Evolutionary conservation across 2,329 filamentous ascomycete genomes (phyloP).

Genomic region (Diaporthe capsici): DNA sequence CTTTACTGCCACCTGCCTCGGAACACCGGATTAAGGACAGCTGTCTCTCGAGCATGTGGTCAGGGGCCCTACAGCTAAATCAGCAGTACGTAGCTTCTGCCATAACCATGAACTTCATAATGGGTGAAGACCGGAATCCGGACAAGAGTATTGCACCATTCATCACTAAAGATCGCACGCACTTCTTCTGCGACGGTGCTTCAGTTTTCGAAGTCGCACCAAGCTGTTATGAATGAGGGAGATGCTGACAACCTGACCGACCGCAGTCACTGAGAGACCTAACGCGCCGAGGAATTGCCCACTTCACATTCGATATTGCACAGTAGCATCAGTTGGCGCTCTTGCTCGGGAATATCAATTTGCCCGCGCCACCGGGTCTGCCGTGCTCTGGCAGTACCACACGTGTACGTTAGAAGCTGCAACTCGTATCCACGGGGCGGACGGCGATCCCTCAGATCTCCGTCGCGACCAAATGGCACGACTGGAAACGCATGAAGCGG

Average conservation of each 20-base stretch:
- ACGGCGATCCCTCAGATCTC: conserved; percentile 2
- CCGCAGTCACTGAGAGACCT: neutral
- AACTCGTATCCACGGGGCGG: neutral
- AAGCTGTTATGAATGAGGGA: neutral
- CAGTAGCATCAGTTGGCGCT: neutral
- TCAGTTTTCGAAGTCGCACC: neutral
- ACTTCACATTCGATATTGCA: neutral
- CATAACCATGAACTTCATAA: neutral
- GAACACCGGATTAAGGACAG: neutral
- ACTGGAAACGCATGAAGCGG: neutral
- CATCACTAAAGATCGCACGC: neutral
- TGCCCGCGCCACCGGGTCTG: neutral
- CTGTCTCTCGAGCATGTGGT: conserved; percentile 3
- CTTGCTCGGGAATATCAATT: neutral
- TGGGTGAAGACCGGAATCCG: neutral
- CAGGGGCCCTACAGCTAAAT: neutral
- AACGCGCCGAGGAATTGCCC: neutral
- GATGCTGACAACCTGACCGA: neutral
- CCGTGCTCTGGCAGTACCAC: neutral
- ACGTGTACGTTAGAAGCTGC: neutral
- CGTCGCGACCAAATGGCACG: neutral
- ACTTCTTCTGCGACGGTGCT: too few species aligned
- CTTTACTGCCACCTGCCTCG: conserved; percentile 10
- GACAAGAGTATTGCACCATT: neutral
- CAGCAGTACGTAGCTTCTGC: neutral